phyloP scores from a whole-genome alignment of 345 rosid genomes.

The Rhodamnia rubescens region DNA sequence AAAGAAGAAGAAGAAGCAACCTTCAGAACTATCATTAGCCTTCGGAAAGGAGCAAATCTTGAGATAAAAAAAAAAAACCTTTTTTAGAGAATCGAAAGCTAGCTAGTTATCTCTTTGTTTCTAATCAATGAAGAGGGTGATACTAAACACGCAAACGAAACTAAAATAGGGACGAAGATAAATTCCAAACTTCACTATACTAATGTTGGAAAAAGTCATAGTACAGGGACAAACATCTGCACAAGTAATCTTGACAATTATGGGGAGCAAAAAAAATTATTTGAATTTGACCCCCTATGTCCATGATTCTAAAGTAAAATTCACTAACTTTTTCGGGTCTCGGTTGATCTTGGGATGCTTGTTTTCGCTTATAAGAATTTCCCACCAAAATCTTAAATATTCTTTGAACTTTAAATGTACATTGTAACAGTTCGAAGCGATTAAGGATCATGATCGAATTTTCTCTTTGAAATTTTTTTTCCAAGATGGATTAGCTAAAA shows the following conservation, averaged over 20 bases:
- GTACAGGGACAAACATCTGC: not conserved
- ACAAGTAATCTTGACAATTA: not conserved
- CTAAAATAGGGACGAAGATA: not conserved
- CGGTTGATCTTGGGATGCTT: not conserved
- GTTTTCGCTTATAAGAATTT: not conserved
- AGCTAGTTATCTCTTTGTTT: not conserved
- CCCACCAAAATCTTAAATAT: not conserved
- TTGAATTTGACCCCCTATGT: not conserved
- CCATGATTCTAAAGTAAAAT: not conserved
- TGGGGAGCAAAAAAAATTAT: not conserved
- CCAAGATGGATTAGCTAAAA: not conserved
- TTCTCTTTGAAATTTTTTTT: not conserved
- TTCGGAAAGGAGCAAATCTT: not conserved
- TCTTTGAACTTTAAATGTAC: not conserved
- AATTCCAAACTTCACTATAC: not conserved
- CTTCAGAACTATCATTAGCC: not conserved
- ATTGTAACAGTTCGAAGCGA: not conserved
- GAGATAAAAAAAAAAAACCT: not conserved
- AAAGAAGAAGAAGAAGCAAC: not conserved
- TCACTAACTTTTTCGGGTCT: not conserved
- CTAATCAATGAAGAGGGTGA: not conserved
- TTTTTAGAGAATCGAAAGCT: not conserved
- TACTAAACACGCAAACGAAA: not conserved
- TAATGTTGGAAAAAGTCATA: not conserved
- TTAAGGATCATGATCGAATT: not conserved